Conservation (phyloP, 257 asterid species). For the Scutellaria barbata region DNA sequence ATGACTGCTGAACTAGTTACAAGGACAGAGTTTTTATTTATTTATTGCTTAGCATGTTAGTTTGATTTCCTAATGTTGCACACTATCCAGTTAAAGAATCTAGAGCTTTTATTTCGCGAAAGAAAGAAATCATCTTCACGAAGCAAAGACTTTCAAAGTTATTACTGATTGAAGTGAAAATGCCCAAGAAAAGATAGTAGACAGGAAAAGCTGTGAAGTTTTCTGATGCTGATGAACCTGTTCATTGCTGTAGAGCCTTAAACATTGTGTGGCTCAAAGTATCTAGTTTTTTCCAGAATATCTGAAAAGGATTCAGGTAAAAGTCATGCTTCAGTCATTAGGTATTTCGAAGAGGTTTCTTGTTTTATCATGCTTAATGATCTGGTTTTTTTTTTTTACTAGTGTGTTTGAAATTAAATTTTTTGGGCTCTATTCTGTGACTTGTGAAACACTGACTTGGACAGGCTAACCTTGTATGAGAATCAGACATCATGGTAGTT, state of each 20-base stretch:
- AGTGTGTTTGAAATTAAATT: slow-evolving; percentile 28
- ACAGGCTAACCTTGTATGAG: slow-evolving; percentile 27
- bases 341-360: slow-evolving; percentile 42
- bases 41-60: slow-evolving; percentile 38
- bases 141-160: slow-evolving; percentile 76
- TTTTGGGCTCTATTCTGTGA: slow-evolving; percentile 21
- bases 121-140: slow-evolving; percentile 85
- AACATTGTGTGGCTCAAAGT: slow-evolving; percentile 70
- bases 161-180: slow-evolving; percentile 71
- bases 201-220: slow-evolving; percentile 61
- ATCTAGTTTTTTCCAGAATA: slow-evolving; percentile 61
- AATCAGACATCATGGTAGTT: slow-evolving; percentile 15
- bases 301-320: slow-evolving; percentile 82
- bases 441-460: slow-evolving; percentile 25
- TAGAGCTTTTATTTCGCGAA: slow-evolving; percentile 87
- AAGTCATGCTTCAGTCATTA: slow-evolving; percentile 59
- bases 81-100: slow-evolving; percentile 86
- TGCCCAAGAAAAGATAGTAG: slow-evolving; percentile 58
- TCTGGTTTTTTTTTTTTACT: slow-evolving; percentile 18
- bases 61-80: slow-evolving; percentile 72
- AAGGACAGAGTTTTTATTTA: slow-evolving; percentile 41
- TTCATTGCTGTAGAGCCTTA: slow-evolving; percentile 68
- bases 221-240: slow-evolving; percentile 73
- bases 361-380: slow-evolving; percentile 5
- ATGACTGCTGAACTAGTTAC: slow-evolving; percentile 55